Base-by-base conservation (phyloP, 345 rosid genomes). In the Odontarrhena argentea region DNA sequence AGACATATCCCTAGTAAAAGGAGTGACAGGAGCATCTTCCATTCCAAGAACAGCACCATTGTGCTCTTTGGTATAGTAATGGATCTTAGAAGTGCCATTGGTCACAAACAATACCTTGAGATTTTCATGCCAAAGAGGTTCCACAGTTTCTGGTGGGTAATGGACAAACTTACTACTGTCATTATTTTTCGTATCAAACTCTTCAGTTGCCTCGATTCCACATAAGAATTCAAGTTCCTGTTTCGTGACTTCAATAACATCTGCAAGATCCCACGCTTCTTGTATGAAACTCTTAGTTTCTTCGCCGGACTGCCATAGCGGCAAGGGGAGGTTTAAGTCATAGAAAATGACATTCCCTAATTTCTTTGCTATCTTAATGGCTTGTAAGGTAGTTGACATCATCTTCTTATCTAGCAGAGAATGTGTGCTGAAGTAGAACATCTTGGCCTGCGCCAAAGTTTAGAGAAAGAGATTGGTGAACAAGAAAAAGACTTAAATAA, bases 161-260 rank as follows among this genome's bases (percentile, higher is more conserved):
- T 89, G 88, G n/a, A 75, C 67, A 81, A 92, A 92, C 81, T 89
- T 90, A 8, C 84, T 81, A 41, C 61, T 73, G 2, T 70, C 81
- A 37, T 86, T 93, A 64, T 81, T 75, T 48, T 76, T 73, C 15
- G 94, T 80, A 79, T 89, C 88, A 9, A 84, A 86, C 69, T 87
- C 96, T 82, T 89, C 94, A 12, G 61, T 49, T 15, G 96, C 77
- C 58, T 80, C 56, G 26, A 93, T 89, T 44, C 87, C 90, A 37
- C 91, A 86, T 7, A 89, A 76, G 76, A 89, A 93, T 74, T 89
- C 98, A 36, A 93, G 85, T 58, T 93, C 98, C 77, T 89, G 93
- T 81, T 86, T 93, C 1, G 98, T 89, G 47, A 89, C 79, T 82
- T 89, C 98, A 25, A 85, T 79, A 37, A 87, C 2, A 55, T 92